phyloP scores from a whole-genome alignment of 352 stramenopile species.

The Phytopythium vexans region DNA sequence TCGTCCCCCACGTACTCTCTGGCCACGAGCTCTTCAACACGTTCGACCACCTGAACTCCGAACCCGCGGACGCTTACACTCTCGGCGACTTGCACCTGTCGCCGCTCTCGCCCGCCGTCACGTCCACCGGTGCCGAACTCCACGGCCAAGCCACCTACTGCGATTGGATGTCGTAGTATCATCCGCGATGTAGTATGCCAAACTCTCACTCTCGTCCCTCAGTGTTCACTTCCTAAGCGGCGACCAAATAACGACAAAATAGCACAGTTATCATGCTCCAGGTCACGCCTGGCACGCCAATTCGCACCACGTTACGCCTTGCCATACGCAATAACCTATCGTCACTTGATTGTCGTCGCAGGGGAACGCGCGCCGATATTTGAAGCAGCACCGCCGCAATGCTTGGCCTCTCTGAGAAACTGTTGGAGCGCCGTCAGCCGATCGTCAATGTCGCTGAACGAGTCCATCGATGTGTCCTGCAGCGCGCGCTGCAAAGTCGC shows the following conservation, averaged over 20 bases:
- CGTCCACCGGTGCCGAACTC: background rate
- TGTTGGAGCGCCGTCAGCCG: constrained; percentile 74
- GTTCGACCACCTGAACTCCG: constrained; percentile 2
- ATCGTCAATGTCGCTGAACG: constrained; percentile 86
- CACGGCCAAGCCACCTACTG: constrained; percentile 1
- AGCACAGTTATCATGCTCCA: too few relatives aligned
- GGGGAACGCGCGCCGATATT: background rate
- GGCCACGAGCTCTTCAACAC: constrained; percentile 5
- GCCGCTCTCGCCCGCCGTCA: background rate
- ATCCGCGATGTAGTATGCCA: background rate
- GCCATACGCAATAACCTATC: too few relatives aligned
- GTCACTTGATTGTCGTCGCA: background rate
- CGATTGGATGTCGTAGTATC: constrained; percentile 5
- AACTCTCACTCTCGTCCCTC: background rate
- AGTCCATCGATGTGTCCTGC: constrained; percentile 65
- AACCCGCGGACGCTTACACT: too few relatives aligned
- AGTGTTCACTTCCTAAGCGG: background rate
- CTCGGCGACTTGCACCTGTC: background rate
- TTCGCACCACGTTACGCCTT: too few relatives aligned
- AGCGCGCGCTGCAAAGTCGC: constrained; percentile 20
- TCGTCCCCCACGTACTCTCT: background rate
- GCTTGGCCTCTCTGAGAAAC: constrained; percentile 80
- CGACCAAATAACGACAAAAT: too few relatives aligned
- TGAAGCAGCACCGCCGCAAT: constrained; percentile 19
- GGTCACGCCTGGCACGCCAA: too few relatives aligned